These are phyloP conservation scores for Sporothrix brasiliensis DNA, from an alignment of 2,329 filamentous ascomycete genomes.

Conservation along the genomic window DNA sequence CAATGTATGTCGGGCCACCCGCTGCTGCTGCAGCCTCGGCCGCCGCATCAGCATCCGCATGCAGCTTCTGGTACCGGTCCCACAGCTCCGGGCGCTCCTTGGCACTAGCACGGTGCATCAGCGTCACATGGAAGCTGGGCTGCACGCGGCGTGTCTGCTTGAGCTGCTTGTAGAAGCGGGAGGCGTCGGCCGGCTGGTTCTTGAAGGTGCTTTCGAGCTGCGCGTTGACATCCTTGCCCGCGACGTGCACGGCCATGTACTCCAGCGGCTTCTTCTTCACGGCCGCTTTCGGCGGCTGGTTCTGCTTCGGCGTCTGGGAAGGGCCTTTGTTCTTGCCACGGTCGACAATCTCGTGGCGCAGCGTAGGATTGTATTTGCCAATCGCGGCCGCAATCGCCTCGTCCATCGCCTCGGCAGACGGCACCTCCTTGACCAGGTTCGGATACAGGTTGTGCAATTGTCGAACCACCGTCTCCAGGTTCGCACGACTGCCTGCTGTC, in stretches of 20 bases:
- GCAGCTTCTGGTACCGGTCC: slow-evolving; percentile 69
- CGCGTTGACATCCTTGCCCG: slow-evolving; percentile 48
- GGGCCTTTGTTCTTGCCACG: slow-evolving; percentile 52
- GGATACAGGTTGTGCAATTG: slow-evolving; percentile 78
- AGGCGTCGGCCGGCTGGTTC: slow-evolving; percentile 53
- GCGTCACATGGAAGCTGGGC: slow-evolving; percentile 85
- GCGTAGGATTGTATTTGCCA: slow-evolving; percentile 73
- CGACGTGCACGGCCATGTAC: slow-evolving; percentile 59
- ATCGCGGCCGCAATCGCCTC: slow-evolving; percentile 74
- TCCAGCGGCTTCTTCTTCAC: slow-evolving; percentile 56
- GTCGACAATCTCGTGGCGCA: slow-evolving; percentile 74
- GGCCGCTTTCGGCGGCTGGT: slow-evolving; percentile 42
- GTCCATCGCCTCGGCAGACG: slow-evolving; percentile 74
- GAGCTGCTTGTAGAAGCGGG: slow-evolving; percentile 75
- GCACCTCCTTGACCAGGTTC: slow-evolving; percentile 70
- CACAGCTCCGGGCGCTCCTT: slow-evolving; percentile 70
- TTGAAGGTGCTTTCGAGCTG: slow-evolving; percentile 73
- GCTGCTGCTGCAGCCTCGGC: slow-evolving; percentile 42
- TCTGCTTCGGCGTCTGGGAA: slow-evolving; percentile 40
- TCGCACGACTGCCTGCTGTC: slow-evolving; percentile 73
- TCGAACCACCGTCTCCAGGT: slow-evolving; percentile 77
- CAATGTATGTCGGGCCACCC: not conserved
- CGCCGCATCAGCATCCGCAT: slow-evolving; percentile 50
- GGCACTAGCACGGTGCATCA: slow-evolving; percentile 76
- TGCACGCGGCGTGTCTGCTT: slow-evolving; percentile 76